Evolutionary conservation across 1,139 yeast genomes (phyloP).

Genomic region (Scheffersomyces insectosa): DNA sequence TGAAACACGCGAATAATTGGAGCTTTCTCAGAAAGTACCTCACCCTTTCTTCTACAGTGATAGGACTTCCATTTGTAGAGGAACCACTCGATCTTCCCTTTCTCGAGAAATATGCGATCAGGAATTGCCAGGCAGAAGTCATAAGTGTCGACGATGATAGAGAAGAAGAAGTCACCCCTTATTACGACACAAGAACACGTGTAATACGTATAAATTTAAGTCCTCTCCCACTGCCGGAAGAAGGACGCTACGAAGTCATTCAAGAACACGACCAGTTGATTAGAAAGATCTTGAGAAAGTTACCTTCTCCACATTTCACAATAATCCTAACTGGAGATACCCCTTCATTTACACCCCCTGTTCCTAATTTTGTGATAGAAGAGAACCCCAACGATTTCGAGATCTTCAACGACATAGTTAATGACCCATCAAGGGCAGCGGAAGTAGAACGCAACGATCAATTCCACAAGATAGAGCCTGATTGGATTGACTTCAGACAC

Average conservation of each 20-base stretch:
- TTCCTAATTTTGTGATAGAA: slow-evolving; percentile 28
- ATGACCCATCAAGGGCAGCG: slow-evolving; percentile 43
- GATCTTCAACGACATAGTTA: slow-evolving; percentile 48
- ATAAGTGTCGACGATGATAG: slow-evolving; percentile 38
- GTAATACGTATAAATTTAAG: slow-evolving; percentile 58
- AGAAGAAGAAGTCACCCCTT: slow-evolving; percentile 41
- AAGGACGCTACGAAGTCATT: slow-evolving; percentile 22
- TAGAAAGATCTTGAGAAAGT: slow-evolving; percentile 52
- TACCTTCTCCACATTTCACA: slow-evolving; percentile 69
- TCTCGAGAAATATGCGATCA: slow-evolving; percentile 42
- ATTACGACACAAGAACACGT: slow-evolving; percentile 62
- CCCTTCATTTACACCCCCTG: slow-evolving; percentile 27
- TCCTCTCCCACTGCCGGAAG: slow-evolving; percentile 40
- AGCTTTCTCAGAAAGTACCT: slow-evolving; percentile 55
- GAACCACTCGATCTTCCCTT: slow-evolving; percentile 48
- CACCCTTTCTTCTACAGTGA: slow-evolving; percentile 60
- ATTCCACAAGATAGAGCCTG: slow-evolving; percentile 36
- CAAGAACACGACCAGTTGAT: slow-evolving; percentile 52
- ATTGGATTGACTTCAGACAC: slow-evolving; percentile 29
- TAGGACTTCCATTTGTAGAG: slow-evolving; percentile 57
- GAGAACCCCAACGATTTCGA: slow-evolving; percentile 35
- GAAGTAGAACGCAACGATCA: slow-evolving; percentile 60
- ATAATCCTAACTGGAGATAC: slow-evolving; percentile 49
- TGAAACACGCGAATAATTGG: slow-evolving; percentile 44
- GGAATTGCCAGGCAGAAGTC: slow-evolving; percentile 51